Evolutionary conservation across 2,329 filamentous ascomycete species (phyloP).

Genomic region (Fusarium coicis): DNA sequence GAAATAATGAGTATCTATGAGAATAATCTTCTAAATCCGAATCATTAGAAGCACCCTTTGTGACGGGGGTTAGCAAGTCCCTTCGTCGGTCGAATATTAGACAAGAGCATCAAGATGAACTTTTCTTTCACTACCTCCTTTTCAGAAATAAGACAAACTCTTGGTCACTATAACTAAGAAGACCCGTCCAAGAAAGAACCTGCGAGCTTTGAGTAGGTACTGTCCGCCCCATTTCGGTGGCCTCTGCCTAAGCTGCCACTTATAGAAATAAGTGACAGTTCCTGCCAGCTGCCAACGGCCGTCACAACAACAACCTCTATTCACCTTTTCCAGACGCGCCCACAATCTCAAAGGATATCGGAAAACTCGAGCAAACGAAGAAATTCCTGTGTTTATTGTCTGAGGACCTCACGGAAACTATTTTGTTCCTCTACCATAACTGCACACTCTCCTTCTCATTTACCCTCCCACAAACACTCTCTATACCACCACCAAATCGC

Average conservation of each 20-base stretch:
- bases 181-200: neutral
- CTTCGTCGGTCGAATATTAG: neutral
- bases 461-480: neutral
- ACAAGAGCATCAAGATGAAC: neutral
- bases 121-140: neutral
- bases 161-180: neutral
- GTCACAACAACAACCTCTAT: neutral
- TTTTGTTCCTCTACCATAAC: neutral
- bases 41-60: neutral
- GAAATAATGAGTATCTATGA: neutral
- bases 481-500: neutral
- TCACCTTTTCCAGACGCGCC: neutral
- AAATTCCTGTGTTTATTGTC: neutral
- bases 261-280: conserved; percentile 10
- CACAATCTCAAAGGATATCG: neutral
- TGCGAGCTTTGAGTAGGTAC: neutral
- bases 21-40: neutral
- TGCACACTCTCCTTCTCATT: conserved; percentile 9
- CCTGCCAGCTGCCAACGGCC: conserved; percentile 28
- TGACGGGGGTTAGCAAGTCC: neutral
- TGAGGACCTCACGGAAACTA: neutral
- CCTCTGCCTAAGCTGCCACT: neutral
- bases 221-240: neutral
- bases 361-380: neutral
- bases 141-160: neutral